Evolutionary conservation across 78 protist genomes (phyloP).

Genomic region (Speleostelium caveatum): DNA sequence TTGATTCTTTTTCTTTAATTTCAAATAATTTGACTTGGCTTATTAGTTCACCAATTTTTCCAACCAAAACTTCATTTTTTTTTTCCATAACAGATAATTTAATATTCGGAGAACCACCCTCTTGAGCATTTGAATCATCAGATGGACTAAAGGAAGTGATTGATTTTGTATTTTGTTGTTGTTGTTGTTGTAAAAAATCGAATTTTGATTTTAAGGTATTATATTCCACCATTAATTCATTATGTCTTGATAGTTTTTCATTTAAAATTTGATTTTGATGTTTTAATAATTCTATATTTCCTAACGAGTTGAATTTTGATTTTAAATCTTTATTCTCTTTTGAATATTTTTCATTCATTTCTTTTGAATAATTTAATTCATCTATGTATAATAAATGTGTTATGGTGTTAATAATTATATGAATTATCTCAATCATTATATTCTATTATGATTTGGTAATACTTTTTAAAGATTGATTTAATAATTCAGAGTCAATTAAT

Average conservation of each 20-base stretch:
- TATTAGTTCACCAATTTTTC: slow-evolving; percentile 54
- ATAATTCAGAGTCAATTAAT: slow-evolving; percentile 14
- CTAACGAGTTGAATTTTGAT: not conserved
- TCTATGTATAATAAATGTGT: not conserved
- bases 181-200: not conserved
- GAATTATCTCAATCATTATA: not conserved
- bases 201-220: slow-evolving; percentile 9
- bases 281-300: slow-evolving; percentile 45
- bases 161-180: not conserved
- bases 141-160: too few species aligned
- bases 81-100: slow-evolving; percentile 7
- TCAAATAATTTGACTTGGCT: slow-evolving; percentile 27
- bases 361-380: slow-evolving; percentile 22
- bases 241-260: slow-evolving; percentile 31
- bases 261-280: slow-evolving; percentile 14
- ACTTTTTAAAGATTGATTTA: slow-evolving; percentile 60
- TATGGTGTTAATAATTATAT: not conserved
- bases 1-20: slow-evolving; percentile 17
- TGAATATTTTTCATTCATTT: slow-evolving; percentile 2
- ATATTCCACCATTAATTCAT: slow-evolving; percentile 15
- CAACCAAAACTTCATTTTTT: slow-evolving; percentile 19
- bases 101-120: not conserved
- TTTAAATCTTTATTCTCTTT: slow-evolving; percentile 6
- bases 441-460: not conserved
- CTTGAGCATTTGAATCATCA: too few species aligned